Percentiles rank a stretch among this genome's conserved stretches.
Conservation (phyloP, 73 alveolate species). For the Symbiodinium natans region DNA sequence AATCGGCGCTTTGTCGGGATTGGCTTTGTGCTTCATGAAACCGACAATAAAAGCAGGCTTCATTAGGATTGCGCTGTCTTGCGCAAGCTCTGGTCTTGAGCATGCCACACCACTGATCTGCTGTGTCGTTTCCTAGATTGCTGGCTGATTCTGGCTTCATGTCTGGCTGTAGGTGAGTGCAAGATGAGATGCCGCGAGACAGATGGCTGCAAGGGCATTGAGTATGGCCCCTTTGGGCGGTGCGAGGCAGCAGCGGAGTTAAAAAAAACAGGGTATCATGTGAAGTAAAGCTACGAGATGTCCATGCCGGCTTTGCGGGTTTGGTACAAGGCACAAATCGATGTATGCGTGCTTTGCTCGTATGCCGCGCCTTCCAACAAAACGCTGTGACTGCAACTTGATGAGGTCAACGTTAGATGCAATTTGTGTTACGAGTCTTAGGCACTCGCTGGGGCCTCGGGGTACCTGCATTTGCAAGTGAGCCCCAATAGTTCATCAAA, state of each 20-base stretch:
- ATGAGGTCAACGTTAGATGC: background rate
- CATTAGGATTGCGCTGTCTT: no score
- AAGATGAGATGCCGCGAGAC: constrained; percentile 35
- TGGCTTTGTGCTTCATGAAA: background rate
- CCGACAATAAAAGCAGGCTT: background rate
- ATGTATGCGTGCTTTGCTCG: background rate
- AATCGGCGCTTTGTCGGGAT: background rate
- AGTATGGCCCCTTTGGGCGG: constrained; percentile 61
- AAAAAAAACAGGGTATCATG: no score
- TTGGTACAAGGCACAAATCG: no score
- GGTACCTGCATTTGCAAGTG: no score
- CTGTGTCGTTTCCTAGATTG: background rate
- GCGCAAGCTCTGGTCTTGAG: background rate
- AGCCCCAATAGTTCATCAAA: no score
- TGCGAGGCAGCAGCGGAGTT: constrained; percentile 48
- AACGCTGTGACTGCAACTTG: background rate
- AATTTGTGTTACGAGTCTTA: background rate
- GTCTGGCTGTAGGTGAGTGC: constrained; percentile 40
- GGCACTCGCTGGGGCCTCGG: no score
- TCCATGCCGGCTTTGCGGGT: no score
- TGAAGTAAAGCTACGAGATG: no score
- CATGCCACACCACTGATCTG: background rate
- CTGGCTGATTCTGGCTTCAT: background rate
- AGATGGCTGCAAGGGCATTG: constrained; percentile 56
- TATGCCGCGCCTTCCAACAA: background rate